Percentiles rank a stretch among this genome's conserved stretches.
Evolutionary conservation across 2,329 filamentous ascomycete species (phyloP).

Genomic region (Xylariaceae sp.): DNA sequence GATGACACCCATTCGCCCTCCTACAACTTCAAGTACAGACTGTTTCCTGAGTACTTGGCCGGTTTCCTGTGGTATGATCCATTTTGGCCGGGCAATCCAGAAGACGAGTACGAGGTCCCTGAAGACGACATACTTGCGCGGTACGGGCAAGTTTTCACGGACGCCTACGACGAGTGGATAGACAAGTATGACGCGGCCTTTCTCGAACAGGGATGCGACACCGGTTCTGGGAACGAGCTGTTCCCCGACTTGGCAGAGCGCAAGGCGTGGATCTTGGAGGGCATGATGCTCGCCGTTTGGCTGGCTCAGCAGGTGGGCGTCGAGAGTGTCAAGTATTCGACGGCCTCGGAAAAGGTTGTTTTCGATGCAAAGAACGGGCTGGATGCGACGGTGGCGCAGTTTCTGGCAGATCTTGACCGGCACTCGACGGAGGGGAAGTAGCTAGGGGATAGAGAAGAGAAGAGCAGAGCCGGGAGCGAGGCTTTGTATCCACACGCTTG

Average conservation of each 20-base stretch:
- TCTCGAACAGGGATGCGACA: not conserved
- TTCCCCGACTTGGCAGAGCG: conserved; percentile 1
- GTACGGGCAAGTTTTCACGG: conserved; percentile 2
- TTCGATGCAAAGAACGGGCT: not conserved
- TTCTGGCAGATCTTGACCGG: not conserved
- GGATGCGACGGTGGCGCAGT: not conserved
- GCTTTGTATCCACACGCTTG: too few relatives aligned
- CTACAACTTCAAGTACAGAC: conserved; percentile 1
- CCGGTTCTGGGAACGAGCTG: not conserved
- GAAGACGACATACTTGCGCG: conserved; percentile 1
- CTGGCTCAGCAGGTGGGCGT: conserved; percentile 5
- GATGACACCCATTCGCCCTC: too few relatives aligned
- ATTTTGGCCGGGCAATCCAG: conserved; percentile 1
- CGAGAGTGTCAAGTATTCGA: conserved; percentile 5
- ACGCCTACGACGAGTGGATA: conserved; percentile 2
- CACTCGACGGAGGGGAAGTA: too few relatives aligned
- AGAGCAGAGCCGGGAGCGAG: too few relatives aligned
- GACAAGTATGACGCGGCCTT: conserved; percentile 2
- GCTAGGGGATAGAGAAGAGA: too few relatives aligned
- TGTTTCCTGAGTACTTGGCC: conserved; percentile 3
- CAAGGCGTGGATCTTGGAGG: conserved; percentile 7
- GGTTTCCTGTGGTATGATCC: conserved; percentile 2
- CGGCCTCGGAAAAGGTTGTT: not conserved
- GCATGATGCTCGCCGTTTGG: conserved; percentile 4
- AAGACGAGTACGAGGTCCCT: not conserved